Base-by-base conservation (phyloP, 2,329 filamentous ascomycete species). In the Dactylellina parvicollis region DNA sequence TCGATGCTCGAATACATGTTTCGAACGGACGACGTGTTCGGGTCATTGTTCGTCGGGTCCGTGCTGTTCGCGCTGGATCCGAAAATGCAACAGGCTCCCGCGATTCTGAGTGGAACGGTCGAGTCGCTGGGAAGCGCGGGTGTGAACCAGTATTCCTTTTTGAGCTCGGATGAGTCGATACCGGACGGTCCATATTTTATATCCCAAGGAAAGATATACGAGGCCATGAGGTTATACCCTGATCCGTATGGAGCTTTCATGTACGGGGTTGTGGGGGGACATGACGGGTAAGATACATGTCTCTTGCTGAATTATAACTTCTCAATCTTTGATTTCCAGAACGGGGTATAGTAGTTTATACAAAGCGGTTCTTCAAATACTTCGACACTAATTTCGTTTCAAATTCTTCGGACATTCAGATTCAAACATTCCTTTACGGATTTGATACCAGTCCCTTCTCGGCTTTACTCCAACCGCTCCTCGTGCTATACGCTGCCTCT, bases 381-480 rank as follows among this genome's bases (percentile, higher is more conserved):
- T n/a, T n/a, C n/a, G n/a, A n/a, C n/a, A n/a, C n/a, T n/a, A n/a
- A n/a, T n/a, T 2, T 7, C n/a, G 9, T 16, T 38, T n/a, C 38
- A 46, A 16, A 34, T 16, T 36, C 2, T 16, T 32, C n/a, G 24
- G 20, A 26, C 52, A n/a, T 16, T 40, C 26, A 71, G 66, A 10
- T 71, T 71, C 22, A 32, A 38, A 16, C 66, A 42, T 10, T 28
- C 36, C 14, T 38, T n/a, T 2, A 71, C 66, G 16, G 34, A 71
- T n/a, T 42, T 62, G 10, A 75, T 74, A 20, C 74, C 69, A 0
- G 87, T 89, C 0, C 87, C 87, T 2, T 89, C 86, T 4, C 82
- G 87, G 8, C 80, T 89, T 0, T 88, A 88, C 80, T 87, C 82
- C 79, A 84, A 82, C 1, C n/a, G n/a, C n/a, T 79, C 0, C 81